Evolutionary conservation across 1,139 yeast genomes (phyloP).

Genomic region (Kodamaea alishanica): DNA sequence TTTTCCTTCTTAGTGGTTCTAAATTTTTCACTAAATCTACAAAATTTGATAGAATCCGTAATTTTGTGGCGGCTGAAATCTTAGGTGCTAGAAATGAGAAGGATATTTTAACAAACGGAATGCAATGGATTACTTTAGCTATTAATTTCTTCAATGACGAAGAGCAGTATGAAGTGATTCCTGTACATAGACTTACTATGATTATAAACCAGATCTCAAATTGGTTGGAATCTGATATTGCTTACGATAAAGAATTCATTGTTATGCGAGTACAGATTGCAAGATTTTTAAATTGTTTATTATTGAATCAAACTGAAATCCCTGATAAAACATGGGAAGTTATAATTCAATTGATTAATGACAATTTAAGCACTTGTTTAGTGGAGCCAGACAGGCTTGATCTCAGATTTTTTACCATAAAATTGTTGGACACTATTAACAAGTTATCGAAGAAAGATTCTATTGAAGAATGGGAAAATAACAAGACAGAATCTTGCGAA

Average conservation of each 20-base stretch:
- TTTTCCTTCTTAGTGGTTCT: constrained; percentile 35
- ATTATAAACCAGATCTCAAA: constrained; percentile 46
- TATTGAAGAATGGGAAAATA: constrained; percentile 31
- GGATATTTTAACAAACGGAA: constrained; percentile 41
- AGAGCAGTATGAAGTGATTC: constrained; percentile 37
- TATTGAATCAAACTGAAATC: constrained; percentile 11
- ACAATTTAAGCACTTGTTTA: constrained; percentile 47
- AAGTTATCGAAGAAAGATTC: constrained; percentile 17
- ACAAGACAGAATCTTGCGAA: constrained; percentile 19
- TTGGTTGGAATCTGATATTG: constrained; percentile 61
- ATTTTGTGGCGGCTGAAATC: constrained; percentile 60
- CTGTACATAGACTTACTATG: constrained; percentile 62
- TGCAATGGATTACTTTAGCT: constrained; percentile 47
- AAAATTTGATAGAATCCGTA: constrained; percentile 52
- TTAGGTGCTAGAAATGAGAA: constrained; percentile 46
- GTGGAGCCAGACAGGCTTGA: constrained; percentile 36
- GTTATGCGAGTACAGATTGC: constrained; percentile 51
- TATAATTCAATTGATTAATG: constrained; percentile 42
- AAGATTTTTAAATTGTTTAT: constrained; percentile 39
- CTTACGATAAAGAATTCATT: constrained; percentile 55
- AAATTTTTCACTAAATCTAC: constrained; percentile 30
- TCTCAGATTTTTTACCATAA: constrained; percentile 48
- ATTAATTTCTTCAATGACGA: constrained; percentile 43
- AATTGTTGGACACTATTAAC: constrained; percentile 32
- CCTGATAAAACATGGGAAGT: constrained; percentile 37